These are phyloP conservation scores for Nicotiana tabacum DNA, from an alignment of 257 asterid genomes.

Conservation along the genomic window DNA sequence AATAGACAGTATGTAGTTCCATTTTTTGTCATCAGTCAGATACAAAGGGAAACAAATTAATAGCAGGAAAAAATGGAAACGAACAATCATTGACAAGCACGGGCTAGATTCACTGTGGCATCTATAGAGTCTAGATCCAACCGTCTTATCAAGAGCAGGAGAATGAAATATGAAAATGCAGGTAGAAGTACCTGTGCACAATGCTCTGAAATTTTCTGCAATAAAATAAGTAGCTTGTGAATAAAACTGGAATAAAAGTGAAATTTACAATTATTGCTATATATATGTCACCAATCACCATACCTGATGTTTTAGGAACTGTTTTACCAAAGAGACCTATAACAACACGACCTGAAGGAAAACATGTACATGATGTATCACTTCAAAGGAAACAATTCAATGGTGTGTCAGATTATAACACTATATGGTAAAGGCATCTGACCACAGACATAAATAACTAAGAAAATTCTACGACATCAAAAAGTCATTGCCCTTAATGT, in stretches of 20 bases:
- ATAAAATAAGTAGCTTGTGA: slow-evolving; percentile 18
- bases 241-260: not conserved
- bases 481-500: no score
- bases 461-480: no score
- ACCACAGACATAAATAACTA: no score
- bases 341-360: slow-evolving; percentile 67
- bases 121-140: not conserved
- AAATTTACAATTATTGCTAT: not conserved
- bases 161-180: not conserved
- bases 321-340: slow-evolving; percentile 94
- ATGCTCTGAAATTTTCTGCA: slow-evolving; percentile 91
- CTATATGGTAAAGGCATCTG: not conserved
- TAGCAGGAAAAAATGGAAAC: not conserved
- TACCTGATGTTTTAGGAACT: slow-evolving; percentile 96
- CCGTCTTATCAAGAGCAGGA: not conserved
- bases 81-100: not conserved
- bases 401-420: no score
- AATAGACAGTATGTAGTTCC: no score
- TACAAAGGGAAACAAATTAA: not conserved
- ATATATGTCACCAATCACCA: slow-evolving; percentile 7
- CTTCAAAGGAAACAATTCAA: no score
- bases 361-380: not conserved
- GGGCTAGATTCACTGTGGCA: not conserved
- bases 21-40: not conserved
- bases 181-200: slow-evolving; percentile 68